Conservation (phyloP, 805 yeast genomes). For the Candida lessepsii region DNA sequence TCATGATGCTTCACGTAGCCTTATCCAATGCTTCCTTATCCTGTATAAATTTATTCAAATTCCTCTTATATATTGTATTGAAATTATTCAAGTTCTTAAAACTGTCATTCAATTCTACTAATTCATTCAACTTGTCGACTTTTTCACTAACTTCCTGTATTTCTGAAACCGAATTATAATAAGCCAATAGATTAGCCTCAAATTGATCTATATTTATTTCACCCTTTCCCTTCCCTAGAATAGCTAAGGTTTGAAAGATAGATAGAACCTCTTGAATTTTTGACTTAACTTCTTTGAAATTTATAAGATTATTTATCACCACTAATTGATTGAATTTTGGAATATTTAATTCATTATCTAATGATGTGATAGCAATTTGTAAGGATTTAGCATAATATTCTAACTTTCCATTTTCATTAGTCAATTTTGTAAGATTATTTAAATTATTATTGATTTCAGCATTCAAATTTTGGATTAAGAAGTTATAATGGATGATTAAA, state of each 20-base stretch:
- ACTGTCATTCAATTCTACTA: conserved; percentile 49
- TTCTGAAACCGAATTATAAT: conserved; percentile 10
- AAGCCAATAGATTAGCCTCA: conserved; percentile 9
- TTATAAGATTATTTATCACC: conserved; percentile 33
- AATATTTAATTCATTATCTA: conserved; percentile 46
- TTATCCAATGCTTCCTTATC: conserved; percentile 7
- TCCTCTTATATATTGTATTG: conserved; percentile 48
- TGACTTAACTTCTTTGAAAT: conserved; percentile 43
- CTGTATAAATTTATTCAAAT: conserved; percentile 29
- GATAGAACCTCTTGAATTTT: conserved; percentile 47
- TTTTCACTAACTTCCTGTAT: conserved; percentile 31
- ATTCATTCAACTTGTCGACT: conserved; percentile 43
- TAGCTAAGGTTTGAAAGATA: conserved; percentile 41
- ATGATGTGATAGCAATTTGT: conserved; percentile 54
- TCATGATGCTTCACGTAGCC: too few species aligned
- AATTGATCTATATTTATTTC: conserved; percentile 10
- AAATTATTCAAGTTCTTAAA: conserved; percentile 54
- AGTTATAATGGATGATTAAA: conserved; percentile 59
- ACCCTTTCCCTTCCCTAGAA: conserved; percentile 7
- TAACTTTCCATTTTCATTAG: conserved; percentile 32
- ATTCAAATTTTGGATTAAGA: conserved; percentile 55
- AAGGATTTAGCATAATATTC: conserved; percentile 66
- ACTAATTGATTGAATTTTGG: conserved; percentile 19
- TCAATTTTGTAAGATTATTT: conserved; percentile 40
- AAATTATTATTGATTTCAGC: conserved; percentile 47